Evolutionary conservation across 352 stramenopile species (phyloP), one percentile per base, ranked within the genome.

Genomic region (Pythium insidiosum): DNA sequence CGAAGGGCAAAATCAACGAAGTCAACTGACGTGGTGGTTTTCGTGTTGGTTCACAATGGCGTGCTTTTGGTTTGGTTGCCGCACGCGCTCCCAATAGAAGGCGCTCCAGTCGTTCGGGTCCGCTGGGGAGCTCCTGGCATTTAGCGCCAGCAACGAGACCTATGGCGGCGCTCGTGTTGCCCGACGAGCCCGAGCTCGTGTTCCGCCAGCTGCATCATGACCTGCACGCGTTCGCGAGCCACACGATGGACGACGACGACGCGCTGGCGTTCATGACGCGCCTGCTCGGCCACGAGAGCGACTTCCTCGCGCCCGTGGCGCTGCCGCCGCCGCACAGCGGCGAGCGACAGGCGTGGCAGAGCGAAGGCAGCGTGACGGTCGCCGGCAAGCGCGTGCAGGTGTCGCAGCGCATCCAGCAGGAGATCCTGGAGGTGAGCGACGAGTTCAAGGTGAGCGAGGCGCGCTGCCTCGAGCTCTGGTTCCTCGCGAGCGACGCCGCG

Each of bases 341-440:
- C 1, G 69, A 89, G 50, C 76, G 76, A 35, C 52, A 73, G n/a
- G 69, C 73, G 16, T 57, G 87, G 34, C 66, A 85, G 62, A 43
- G 50, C 25, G 58, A 62, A 19, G 81, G 80, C 58, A 73, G 72
- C 20, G 71, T 80, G 1, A 63, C 55, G 26, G 66, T 89, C 31
- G 52, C 59, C 22, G 68, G 73, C 22, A 87, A 85, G 47, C 73
- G 61, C 51, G 61, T 92, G 22, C 68, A 88, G 38, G 68, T 92
- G 33, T 86, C 76, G 19, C 60, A 74, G 3, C 47, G 78, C n/a
- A 89, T 92, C 49, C 77, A 89, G 47, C 68, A 88, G 40, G 76
- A 89, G 47, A 88, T 92, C 31, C 57, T 63, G 46, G 77, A 84
- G 50, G 68, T 89, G 40, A 88, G 74, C 30, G 80, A 92, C 53